These are phyloP conservation scores for Lantana camara DNA, from an alignment of 257 asterid species.

Conservation along the genomic window DNA sequence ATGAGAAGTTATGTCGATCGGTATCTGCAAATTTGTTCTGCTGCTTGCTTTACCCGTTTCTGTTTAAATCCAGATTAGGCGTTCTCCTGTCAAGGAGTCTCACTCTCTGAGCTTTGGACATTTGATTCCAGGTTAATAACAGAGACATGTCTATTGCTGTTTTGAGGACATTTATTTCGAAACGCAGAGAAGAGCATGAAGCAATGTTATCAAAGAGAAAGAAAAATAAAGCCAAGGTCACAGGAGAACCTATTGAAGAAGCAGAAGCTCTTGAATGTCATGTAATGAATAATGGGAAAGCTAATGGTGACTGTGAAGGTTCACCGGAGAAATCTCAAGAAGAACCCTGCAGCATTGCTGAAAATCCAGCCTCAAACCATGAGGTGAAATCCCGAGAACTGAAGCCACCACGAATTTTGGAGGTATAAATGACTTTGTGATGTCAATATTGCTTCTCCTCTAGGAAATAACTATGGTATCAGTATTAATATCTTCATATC, in stretches of 20 bases:
- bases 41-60: slow-evolving; percentile 7
- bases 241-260: slow-evolving; percentile 36
- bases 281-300: slow-evolving; percentile 34
- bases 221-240: slow-evolving; percentile 48
- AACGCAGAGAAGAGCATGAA: slow-evolving; percentile 73
- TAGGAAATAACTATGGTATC: slow-evolving; percentile 3
- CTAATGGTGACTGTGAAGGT: slow-evolving; percentile 52
- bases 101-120: slow-evolving; percentile 31
- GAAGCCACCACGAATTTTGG: slow-evolving; percentile 81
- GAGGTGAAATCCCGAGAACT: slow-evolving; percentile 53
- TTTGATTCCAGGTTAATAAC: slow-evolving; percentile 74
- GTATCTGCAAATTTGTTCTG: not conserved
- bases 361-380: slow-evolving; percentile 35
- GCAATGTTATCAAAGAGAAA: slow-evolving; percentile 45
- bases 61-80: not conserved
- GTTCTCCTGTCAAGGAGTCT: not conserved
- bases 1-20: not conserved
- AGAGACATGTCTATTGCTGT: slow-evolving; percentile 97
- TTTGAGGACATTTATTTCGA: slow-evolving; percentile 74
- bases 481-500: slow-evolving; percentile 6
- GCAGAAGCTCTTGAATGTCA: slow-evolving; percentile 33
- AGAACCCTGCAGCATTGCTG: slow-evolving; percentile 45
- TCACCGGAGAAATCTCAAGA: slow-evolving; percentile 38
- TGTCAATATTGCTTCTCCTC: slow-evolving; percentile 5
- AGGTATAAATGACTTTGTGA: slow-evolving; percentile 52